A percentile compares a stretch with the other conserved stretches of the same genome.
Evolutionary conservation across 345 rosid genomes (phyloP).

Genomic region (Jatropha curcas): DNA sequence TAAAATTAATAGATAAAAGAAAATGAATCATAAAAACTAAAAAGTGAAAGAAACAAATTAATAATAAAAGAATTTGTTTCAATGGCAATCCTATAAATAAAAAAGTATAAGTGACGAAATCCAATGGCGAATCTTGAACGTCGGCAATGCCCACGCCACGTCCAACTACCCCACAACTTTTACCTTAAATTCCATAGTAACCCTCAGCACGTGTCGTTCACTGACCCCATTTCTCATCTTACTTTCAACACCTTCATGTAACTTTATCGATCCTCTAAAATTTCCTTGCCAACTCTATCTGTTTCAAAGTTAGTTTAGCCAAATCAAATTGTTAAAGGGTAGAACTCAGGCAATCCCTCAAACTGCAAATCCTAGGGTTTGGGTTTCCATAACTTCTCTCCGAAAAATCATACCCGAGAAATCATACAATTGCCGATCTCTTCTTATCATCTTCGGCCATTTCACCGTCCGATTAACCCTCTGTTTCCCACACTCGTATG

Average conservation of each 20-base stretch:
- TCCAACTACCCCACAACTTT: not conserved
- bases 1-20: too few relatives aligned
- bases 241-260: not conserved
- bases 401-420: too few relatives aligned
- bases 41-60: not conserved
- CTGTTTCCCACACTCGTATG: conserved; percentile 1
- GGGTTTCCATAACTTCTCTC: not conserved
- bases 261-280: not conserved
- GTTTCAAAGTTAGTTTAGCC: not conserved
- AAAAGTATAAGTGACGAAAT: not conserved
- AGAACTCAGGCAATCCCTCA: conserved; percentile 19
- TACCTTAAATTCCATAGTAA: conserved; percentile 2
- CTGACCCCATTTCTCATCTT: not conserved
- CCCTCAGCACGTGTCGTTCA: not conserved
- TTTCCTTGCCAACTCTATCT: too few relatives aligned
- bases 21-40: too few relatives aligned
- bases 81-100: not conserved
- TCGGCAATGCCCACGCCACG: not conserved
- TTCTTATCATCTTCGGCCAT: too few relatives aligned
- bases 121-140: not conserved
- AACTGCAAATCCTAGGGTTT: not conserved
- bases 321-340: conserved; percentile 8
- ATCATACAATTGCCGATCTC: too few relatives aligned
- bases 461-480: not conserved
- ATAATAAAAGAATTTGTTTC: not conserved